Conservation (phyloP, 148 eudicot genomes). For the Bassia scoparia region DNA sequence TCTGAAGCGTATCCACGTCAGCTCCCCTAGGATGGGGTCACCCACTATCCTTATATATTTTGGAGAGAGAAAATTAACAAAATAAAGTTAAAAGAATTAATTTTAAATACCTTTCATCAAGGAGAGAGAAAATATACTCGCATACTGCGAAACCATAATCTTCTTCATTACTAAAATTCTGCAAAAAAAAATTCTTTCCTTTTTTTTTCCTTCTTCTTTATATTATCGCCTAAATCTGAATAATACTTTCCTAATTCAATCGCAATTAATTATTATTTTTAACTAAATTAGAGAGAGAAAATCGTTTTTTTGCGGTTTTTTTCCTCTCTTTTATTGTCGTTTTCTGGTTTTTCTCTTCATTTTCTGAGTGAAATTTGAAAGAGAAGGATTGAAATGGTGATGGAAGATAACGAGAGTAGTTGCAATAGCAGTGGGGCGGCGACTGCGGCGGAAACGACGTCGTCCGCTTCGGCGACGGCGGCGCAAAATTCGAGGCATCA, state of each 20-base stretch:
- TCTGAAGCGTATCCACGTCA: slow-evolving; percentile 23
- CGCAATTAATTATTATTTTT: not conserved
- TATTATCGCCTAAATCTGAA: slow-evolving; percentile 24
- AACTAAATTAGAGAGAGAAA: not conserved
- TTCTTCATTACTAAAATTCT: slow-evolving; percentile 2
- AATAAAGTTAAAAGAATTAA: not conserved
- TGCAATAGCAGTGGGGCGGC: slow-evolving; percentile 63
- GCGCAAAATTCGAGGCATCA: slow-evolving; percentile 41
- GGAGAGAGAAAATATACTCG: not conserved
- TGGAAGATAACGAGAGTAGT: slow-evolving; percentile 77
- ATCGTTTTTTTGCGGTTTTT: not conserved
- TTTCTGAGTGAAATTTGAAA: not conserved
- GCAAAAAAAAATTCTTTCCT: not conserved
- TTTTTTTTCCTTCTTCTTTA: not conserved
- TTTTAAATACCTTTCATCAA: not conserved
- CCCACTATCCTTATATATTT: not conserved
- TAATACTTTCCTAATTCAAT: not conserved
- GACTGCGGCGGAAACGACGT: slow-evolving; percentile 22
- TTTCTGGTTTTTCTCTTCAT: slow-evolving; percentile 21
- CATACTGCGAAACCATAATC: not conserved
- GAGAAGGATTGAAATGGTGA: slow-evolving; percentile 46
- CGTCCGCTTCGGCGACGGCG: slow-evolving; percentile 34
- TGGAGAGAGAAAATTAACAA: not conserved
- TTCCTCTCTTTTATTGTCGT: slow-evolving; percentile 34
- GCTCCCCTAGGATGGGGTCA: slow-evolving; percentile 18